Conservation (phyloP, 2,329 filamentous ascomycete species). For the Leptodontidium sp. region DNA sequence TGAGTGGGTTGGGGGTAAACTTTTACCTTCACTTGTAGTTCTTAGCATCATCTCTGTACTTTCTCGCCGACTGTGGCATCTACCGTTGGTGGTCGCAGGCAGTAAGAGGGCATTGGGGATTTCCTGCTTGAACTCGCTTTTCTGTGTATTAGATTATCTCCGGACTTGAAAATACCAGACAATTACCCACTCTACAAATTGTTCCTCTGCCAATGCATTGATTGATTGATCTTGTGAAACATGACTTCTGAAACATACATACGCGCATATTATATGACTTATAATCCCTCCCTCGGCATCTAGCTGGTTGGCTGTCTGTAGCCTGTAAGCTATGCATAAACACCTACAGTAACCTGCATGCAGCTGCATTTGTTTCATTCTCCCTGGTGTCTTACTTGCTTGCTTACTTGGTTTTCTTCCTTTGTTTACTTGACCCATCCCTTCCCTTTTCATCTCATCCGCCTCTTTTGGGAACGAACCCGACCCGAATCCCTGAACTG, state of each 20-base stretch:
- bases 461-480: neutral
- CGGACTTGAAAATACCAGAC: conserved; percentile 46
- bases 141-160: conserved; percentile 48
- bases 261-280: neutral
- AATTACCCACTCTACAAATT: conserved; percentile 48
- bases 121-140: conserved; percentile 47
- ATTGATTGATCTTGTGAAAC: conserved; percentile 18
- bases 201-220: neutral
- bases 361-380: neutral
- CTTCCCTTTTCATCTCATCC: too few relatives aligned
- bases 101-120: conserved; percentile 29
- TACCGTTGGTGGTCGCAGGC: conserved; percentile 20
- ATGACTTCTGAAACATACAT: neutral
- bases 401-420: neutral
- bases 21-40: conserved; percentile 60
- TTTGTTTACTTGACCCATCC: neutral
- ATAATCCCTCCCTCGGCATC: neutral
- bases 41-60: conserved; percentile 32
- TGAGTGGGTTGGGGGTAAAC: conserved; percentile 24
- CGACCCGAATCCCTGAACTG: neutral
- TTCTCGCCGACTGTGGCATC: conserved; percentile 31
- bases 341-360: neutral
- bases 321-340: neutral
- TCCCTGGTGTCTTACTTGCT: neutral
- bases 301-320: neutral